Percentiles rank a stretch among this genome's conserved stretches.
These are phyloP conservation scores for Trebouxia gelatinosa DNA, from an alignment of 163 green algal species.

Conservation along the genomic window DNA sequence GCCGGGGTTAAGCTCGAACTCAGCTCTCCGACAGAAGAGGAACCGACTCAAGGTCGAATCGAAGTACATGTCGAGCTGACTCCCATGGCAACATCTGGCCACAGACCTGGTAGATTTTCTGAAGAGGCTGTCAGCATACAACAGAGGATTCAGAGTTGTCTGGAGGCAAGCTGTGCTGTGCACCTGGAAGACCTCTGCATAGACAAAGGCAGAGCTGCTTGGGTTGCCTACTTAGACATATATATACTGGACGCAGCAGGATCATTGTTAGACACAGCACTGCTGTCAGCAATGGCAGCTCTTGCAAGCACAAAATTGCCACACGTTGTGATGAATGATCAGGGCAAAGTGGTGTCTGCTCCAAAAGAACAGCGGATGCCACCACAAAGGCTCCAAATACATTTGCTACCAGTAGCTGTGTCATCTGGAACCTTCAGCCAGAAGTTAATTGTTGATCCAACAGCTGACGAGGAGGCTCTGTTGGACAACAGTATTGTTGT, in stretches of 20 bases:
- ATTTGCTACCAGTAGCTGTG: background rate
- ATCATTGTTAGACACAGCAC: constrained; percentile 57
- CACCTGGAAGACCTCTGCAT: constrained; percentile 31
- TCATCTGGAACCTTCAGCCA: constrained; percentile 40
- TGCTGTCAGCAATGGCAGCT: constrained; percentile 65
- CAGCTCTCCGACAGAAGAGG: constrained; percentile 28
- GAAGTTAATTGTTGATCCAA: constrained; percentile 63
- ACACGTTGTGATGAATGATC: constrained; percentile 40
- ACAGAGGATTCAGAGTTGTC: constrained; percentile 28
- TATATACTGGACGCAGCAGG: constrained; percentile 77
- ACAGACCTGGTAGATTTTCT: constrained; percentile 42
- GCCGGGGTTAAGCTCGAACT: constrained; percentile 55
- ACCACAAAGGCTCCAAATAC: background rate
- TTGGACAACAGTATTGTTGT: constrained; percentile 37
- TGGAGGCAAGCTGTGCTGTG: constrained; percentile 15
- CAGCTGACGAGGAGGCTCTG: constrained; percentile 61
- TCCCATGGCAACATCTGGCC: constrained; percentile 47
- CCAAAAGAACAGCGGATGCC: background rate
- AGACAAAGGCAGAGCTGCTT: constrained; percentile 17
- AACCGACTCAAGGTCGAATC: constrained; percentile 32
- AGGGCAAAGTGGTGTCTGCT: constrained; percentile 35
- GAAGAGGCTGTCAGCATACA: constrained; percentile 35
- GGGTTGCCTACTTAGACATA: constrained; percentile 59
- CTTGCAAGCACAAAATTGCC: constrained; percentile 50
- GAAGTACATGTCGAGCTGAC: constrained; percentile 55